phyloP scores from a whole-genome alignment of 2,329 filamentous ascomycete species.

The Penicillium sp. region DNA sequence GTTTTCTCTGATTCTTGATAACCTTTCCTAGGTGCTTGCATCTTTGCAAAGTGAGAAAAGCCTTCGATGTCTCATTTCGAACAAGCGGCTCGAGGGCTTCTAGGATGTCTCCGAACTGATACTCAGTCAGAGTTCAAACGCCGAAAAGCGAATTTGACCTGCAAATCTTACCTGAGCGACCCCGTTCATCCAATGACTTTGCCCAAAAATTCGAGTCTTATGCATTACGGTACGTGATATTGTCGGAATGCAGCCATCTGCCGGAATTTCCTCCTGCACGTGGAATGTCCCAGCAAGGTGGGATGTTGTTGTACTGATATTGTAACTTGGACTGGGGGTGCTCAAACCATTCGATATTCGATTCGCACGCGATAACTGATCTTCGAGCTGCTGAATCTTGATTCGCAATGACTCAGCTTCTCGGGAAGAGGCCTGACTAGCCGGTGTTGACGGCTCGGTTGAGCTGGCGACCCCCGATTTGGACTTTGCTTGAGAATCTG shows the following conservation, averaged over 20 bases:
- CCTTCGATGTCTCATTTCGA: constrained; percentile 39
- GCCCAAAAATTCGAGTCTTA: constrained; percentile 57
- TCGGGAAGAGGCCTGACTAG: constrained; percentile 20
- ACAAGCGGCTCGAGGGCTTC: constrained; percentile 44
- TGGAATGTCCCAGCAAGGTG: constrained; percentile 46
- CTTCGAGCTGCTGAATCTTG: constrained; percentile 47
- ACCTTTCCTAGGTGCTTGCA: constrained; percentile 54
- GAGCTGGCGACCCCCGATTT: constrained; percentile 8
- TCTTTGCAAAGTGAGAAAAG: constrained; percentile 41
- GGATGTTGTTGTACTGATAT: constrained; percentile 41
- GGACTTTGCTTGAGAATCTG: constrained; percentile 6
- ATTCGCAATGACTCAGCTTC: constrained; percentile 42
- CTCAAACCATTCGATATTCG: constrained; percentile 11
- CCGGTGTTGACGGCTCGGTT: constrained; percentile 21
- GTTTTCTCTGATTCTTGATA: constrained; percentile 52
- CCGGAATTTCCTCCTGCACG: constrained; percentile 39
- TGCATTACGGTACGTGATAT: constrained; percentile 48
- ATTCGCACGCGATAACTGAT: constrained; percentile 36
- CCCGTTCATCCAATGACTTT: constrained; percentile 56
- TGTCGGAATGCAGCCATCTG: constrained; percentile 29
- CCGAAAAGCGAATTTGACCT: background rate
- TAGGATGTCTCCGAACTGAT: constrained; percentile 36
- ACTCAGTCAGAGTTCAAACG: background rate
- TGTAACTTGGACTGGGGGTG: constrained; percentile 22
- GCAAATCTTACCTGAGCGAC: constrained; percentile 25